These are phyloP conservation scores for Chrysosporium keratinophilum DNA, from an alignment of 2,329 filamentous ascomycete species.

Conservation along the genomic window DNA sequence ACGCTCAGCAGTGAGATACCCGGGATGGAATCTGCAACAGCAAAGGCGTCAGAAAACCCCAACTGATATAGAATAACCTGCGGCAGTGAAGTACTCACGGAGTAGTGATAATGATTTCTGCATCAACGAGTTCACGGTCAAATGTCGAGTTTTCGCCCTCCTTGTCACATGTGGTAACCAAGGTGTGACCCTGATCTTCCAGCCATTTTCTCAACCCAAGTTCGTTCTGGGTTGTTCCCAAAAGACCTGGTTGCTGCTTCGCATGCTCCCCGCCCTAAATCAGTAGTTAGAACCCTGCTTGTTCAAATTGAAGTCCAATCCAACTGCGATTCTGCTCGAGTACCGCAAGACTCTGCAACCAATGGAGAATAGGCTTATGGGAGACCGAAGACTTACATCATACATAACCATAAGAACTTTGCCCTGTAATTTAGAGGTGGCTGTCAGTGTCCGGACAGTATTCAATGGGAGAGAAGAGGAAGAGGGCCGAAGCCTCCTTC, in stretches of 20 bases:
- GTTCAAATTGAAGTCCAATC: background rate
- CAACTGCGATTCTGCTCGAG: constrained; percentile 15
- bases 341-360: constrained; percentile 13
- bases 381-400: constrained; percentile 52
- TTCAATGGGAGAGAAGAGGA: constrained; percentile 37
- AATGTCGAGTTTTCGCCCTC: constrained; percentile 88
- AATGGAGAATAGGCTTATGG: background rate
- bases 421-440: constrained; percentile 64
- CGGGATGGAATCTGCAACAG: constrained; percentile 77
- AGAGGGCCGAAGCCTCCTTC: constrained; percentile 17
- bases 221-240: constrained; percentile 97
- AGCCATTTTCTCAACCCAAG: constrained; percentile 96
- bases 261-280: constrained; percentile 66
- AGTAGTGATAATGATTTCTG: constrained; percentile 98
- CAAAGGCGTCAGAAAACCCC: background rate
- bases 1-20: constrained; percentile 92
- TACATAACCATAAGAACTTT: constrained; percentile 93
- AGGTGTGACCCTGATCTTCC: constrained; percentile 89
- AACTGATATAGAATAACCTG: background rate
- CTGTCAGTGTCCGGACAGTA: constrained; percentile 53
- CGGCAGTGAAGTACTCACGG: constrained; percentile 49
- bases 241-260: constrained; percentile 72
- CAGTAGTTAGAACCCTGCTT: constrained; percentile 10
- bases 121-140: constrained; percentile 89
- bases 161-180: constrained; percentile 96